Base-by-base conservation (phyloP, 2,329 filamentous ascomycete species). In the Pseudophaeomoniella oleicola region DNA sequence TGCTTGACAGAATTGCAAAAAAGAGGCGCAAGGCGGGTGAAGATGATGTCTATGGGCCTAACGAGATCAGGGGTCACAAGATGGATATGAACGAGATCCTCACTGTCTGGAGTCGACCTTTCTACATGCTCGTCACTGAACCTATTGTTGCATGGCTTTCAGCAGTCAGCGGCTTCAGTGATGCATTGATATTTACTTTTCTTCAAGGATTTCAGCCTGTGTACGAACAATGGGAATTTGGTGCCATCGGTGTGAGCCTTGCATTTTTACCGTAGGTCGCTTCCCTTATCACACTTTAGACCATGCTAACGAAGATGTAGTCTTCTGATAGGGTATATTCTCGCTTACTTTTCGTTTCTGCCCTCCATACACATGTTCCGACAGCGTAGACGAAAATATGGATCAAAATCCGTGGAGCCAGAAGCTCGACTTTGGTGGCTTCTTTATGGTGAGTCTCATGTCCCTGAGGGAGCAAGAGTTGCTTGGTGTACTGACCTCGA, bases 111-210 rank as follows among this genome's bases (percentile, higher is more conserved):
- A n/a, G n/a, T n/a, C n/a, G n/a, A n/a, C n/a, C n/a, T n/a, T n/a
- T n/a, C n/a, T n/a, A n/a, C n/a, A n/a, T n/a, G n/a, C n/a, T n/a
- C n/a, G n/a, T n/a, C n/a, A n/a, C 66, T 1, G 76, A 81, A 50
- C 75, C 75, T 0, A 80, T 81, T 41, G 75, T 79, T 5, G 57
- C 71, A 31, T 67, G 59, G 32, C 57, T 79, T 2, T 78, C 74
- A 6, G 57, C 78, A 3, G 61, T 79, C 17, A 72, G 66, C 36
- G 75, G 75, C 17, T 78, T 79, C 60, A 70, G 66, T 39, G 75
- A 79, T 42, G 72, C 73, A 1, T 60, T 79, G 31, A 76, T 79
- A 48, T 79, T 78, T 57, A 76, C 73, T 57, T 77, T 77, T 52
- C 66, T 79, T 29, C 71, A 79, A 48, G 73, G 69, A 0, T 77